Conservation (phyloP, 2,329 filamentous ascomycete genomes). For the Clarireedia hainanense region DNA sequence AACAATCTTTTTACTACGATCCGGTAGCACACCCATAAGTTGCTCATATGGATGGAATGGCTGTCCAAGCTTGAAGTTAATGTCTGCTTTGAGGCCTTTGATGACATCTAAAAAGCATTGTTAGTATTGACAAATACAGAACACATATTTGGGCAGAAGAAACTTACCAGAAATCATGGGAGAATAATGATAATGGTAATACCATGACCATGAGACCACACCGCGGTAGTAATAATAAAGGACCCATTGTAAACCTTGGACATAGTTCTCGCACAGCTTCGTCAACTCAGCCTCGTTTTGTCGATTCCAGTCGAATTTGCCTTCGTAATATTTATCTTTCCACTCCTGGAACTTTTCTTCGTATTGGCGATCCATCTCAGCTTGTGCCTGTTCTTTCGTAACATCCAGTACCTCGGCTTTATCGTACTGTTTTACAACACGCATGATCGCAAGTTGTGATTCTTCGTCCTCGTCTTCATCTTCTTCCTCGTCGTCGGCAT, state of each 20-base stretch:
- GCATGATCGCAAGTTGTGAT: slow-evolving; percentile 70
- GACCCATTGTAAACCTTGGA: slow-evolving; percentile 96
- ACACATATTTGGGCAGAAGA: background rate
- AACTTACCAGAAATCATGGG: slow-evolving; percentile 79
- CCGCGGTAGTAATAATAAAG: slow-evolving; percentile 96
- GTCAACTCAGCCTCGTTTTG: slow-evolving; percentile 74
- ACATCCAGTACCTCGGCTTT: slow-evolving; percentile 79
- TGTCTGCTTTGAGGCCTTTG: slow-evolving; percentile 76
- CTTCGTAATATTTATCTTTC: slow-evolving; percentile 90
- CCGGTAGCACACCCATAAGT: slow-evolving; percentile 94
- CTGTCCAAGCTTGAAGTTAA: slow-evolving; percentile 89
- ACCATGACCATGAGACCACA: slow-evolving; percentile 98
- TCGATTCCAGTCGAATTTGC: slow-evolving; percentile 84
- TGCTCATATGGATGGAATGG: slow-evolving; percentile 95
- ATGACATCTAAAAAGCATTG: slow-evolving; percentile 59
- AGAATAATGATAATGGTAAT: slow-evolving; percentile 92
- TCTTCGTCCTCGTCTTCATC: slow-evolving; percentile 72
- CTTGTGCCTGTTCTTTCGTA: slow-evolving; percentile 69
- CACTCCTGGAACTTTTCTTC: slow-evolving; percentile 82
- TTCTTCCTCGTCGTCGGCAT: slow-evolving; percentile 50
- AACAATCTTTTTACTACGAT: slow-evolving; percentile 95
- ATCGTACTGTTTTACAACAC: slow-evolving; percentile 85
- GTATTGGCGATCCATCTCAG: slow-evolving; percentile 75
- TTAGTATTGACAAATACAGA: slow-evolving; percentile 2
- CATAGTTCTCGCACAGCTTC: slow-evolving; percentile 87